Evolutionary conservation across 2,329 filamentous ascomycete genomes (phyloP).

Genomic region (Cytospora piceicola): DNA sequence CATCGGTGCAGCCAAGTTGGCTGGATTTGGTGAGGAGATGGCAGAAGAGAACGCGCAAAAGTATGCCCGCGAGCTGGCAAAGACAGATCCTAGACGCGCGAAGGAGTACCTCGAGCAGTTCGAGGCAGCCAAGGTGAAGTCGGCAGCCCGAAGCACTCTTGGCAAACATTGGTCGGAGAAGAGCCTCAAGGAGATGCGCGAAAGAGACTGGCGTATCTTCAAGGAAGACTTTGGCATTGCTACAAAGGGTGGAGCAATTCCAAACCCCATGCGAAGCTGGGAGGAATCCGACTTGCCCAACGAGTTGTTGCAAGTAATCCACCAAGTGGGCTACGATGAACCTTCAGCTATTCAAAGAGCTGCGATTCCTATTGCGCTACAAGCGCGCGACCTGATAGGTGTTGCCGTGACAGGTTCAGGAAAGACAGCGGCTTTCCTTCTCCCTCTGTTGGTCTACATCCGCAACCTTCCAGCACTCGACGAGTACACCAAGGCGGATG

Average conservation of each 20-base stretch:
- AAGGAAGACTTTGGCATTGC: conserved; percentile 98
- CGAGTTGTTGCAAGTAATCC: conserved; percentile 78
- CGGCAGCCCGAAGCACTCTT: conserved; percentile 69
- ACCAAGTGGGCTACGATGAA: conserved; percentile 85
- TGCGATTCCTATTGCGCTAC: conserved; percentile 91
- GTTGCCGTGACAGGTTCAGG: conserved; percentile 97
- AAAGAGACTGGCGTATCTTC: conserved; percentile 98
- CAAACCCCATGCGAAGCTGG: conserved; percentile 97
- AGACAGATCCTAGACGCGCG: conserved; percentile 61
- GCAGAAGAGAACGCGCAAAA: conserved; percentile 59
- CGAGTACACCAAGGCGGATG: conserved; percentile 87
- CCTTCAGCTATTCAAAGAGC: conserved; percentile 91
- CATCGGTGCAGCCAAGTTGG: conserved; percentile 48
- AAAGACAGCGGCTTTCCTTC: conserved; percentile 93
- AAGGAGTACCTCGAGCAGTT: conserved; percentile 85
- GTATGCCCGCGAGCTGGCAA: conserved; percentile 73
- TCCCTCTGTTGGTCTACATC: conserved; percentile 93
- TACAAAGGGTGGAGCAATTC: conserved; percentile 88
- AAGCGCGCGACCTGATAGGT: conserved; percentile 94
- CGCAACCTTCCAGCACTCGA: conserved; percentile 83
- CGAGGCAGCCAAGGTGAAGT: conserved; percentile 71
- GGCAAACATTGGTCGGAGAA: conserved; percentile 98
- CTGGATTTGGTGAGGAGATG: conserved; percentile 57
- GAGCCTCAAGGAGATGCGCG: conserved; percentile 88
- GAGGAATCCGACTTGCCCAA: conserved; percentile 79